Conservation (phyloP, 1,139 yeast species). For the Arxiozyma heterogenica region DNA sequence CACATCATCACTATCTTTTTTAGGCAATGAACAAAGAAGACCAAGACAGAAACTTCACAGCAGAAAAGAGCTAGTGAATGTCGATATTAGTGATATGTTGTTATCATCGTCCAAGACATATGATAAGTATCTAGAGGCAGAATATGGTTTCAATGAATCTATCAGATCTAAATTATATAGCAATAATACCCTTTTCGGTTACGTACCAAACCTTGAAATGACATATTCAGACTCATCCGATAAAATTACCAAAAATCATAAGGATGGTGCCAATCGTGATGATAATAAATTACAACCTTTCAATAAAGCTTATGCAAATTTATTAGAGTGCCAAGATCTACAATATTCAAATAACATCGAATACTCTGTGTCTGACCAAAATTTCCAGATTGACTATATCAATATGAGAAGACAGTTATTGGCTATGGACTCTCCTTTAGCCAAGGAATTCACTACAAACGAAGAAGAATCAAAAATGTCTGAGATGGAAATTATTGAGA, state of each 20-base stretch:
- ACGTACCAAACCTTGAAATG: background rate
- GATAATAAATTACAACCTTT: background rate
- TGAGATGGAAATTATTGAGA: constrained; percentile 10
- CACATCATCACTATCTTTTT: background rate
- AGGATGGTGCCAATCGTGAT: background rate
- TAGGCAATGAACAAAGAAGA: background rate
- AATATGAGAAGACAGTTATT: constrained; percentile 2
- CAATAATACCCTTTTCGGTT: background rate
- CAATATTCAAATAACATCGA: constrained; percentile 1
- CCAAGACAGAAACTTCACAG: background rate
- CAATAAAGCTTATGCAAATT: background rate
- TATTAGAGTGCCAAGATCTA: background rate
- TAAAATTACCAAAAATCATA: no score
- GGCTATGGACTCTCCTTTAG: background rate
- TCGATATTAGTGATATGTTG: no score
- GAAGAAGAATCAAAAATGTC: constrained; percentile 8
- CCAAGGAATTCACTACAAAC: constrained; percentile 1
- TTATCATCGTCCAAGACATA: background rate
- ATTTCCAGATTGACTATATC: background rate
- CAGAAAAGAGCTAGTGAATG: background rate
- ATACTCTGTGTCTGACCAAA: constrained; percentile 3
- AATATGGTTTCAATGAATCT: background rate
- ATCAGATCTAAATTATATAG: no score
- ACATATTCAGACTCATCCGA: background rate
- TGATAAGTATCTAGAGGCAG: background rate